Evolutionary conservation across 768 basidiomycete genomes (phyloP).

Genomic region (Amanita thiersii): DNA sequence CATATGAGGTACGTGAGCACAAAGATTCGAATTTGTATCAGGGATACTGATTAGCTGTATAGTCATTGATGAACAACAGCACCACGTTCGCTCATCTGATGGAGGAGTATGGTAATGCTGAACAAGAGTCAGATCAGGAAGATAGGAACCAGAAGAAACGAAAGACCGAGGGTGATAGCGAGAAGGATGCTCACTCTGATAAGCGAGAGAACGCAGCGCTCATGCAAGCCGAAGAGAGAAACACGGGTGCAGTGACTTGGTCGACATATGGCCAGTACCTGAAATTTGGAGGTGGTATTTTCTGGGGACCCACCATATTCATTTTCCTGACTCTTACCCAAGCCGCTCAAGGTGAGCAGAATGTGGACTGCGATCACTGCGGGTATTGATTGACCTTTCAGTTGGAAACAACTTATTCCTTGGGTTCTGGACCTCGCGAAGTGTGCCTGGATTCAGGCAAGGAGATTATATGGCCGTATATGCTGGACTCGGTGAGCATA

Average conservation of each 20-base stretch:
- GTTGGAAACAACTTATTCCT: conserved; percentile 64
- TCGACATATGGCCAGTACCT: conserved; percentile 42
- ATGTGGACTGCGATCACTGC: not conserved
- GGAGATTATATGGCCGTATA: conserved; percentile 64
- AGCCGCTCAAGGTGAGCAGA: conserved; percentile 34
- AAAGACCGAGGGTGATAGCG: not conserved
- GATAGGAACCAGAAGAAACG: conserved; percentile 10
- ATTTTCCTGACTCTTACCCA: conserved; percentile 38
- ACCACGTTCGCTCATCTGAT: conserved; percentile 8
- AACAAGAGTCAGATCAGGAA: not conserved
- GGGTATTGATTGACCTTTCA: conserved; percentile 11
- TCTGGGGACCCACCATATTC: conserved; percentile 39
- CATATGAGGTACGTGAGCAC: too few species aligned
- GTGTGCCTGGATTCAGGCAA: conserved; percentile 47
- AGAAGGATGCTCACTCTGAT: too few species aligned
- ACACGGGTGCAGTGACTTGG: conserved; percentile 44
- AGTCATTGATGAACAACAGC: conserved; percentile 3
- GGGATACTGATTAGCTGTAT: too few species aligned
- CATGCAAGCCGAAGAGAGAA: conserved; percentile 52
- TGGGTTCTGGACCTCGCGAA: conserved; percentile 60
- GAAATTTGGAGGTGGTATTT: conserved; percentile 35
- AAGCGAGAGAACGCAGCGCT: too few species aligned
- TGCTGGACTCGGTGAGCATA: conserved; percentile 32
- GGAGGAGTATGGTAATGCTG: conserved; percentile 8
- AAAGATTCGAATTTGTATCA: too few species aligned